Evolutionary conservation across 768 basidiomycete species (phyloP), one percentile per base, ranked within the genome.

Genomic region (Russula olivacea): DNA sequence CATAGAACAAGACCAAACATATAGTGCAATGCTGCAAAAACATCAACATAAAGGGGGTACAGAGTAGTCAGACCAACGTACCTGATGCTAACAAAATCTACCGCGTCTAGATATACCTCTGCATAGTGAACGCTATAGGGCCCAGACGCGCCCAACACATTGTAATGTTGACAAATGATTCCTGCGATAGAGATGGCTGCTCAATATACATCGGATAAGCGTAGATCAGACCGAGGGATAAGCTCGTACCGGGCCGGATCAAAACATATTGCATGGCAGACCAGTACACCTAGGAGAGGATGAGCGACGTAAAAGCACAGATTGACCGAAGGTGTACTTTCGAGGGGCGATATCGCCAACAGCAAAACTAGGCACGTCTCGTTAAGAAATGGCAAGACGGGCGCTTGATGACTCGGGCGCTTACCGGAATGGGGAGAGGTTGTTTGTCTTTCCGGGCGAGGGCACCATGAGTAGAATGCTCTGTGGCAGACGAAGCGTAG

Each of bases 231-330:
- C 7, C 28, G 2, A 28, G 48, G 15, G 15, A 21, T 11, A 38
- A 41, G 45, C 2, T 0, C 70, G 66, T 53, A 80, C 81, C 69
- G 61, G 85, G 84, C 58, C 89, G 79, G 47, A 93, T 75, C 61
- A 93, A 82, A 23, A 90, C 85, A 71, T 93, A 96, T 81, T 97
- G 94, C 63, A 97, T 75, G 9, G 96, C 93, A 49, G 82, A 78
- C 91, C 92, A 96, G 75, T 95, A 93, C 2, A 87, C 79, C 84
- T 89, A 68, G 2, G 45, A 64, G 4, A 65, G 57, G 64, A 66
- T 68, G 45, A 59, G 68, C 51, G 40, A 43, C 23, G 30, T 4
- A 57, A 58, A 47, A 30, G 32, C 3, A 36, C 5, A 21, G 15
- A 48, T 28, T 3, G 28, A 41, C 9, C 19, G 40, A 25, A 48